phyloP scores from a whole-genome alignment of 495 filamentous ascomycete genomes.

The Thozetella sp. region DNA sequence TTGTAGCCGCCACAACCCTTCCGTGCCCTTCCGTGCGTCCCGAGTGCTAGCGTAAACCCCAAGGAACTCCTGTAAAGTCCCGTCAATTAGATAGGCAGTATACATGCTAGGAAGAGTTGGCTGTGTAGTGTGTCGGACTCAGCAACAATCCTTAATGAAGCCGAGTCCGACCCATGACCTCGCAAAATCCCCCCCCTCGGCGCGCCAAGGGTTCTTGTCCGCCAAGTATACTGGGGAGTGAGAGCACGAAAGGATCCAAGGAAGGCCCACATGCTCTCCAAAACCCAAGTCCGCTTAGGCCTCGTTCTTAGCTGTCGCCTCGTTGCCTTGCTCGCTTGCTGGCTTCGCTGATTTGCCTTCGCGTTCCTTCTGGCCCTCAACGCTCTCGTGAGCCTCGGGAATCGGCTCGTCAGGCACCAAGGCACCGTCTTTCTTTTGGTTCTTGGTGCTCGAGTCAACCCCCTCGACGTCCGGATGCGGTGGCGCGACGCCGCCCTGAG shows the following conservation, averaged over 20 bases:
- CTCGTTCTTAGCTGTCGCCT: constrained; percentile 45
- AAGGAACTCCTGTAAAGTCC: no score
- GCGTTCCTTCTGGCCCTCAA: constrained; percentile 64
- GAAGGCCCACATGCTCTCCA: no score
- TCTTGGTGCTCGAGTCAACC: constrained; percentile 64
- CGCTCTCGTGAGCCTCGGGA: constrained; percentile 55
- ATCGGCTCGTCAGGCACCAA: constrained; percentile 40
- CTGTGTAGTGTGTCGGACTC: no score
- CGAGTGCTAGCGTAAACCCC: neutral
- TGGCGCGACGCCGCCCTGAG: constrained; percentile 56
- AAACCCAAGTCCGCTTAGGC: no score
- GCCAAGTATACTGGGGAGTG: no score
- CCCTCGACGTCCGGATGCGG: constrained; percentile 86
- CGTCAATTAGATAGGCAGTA: neutral
- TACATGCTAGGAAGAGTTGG: neutral
- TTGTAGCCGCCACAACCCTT: neutral
- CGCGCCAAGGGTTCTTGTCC: no score
- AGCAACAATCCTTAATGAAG: no score
- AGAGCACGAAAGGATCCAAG: no score
- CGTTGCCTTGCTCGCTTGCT: constrained; percentile 70
- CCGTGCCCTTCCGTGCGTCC: neutral
- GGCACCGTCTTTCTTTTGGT: neutral
- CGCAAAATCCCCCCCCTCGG: no score
- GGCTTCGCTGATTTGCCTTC: constrained; percentile 65
- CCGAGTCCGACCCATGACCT: no score